These are phyloP conservation scores for Penicillium concentricum DNA, from an alignment of 2,329 filamentous ascomycete genomes.

Conservation along the genomic window DNA sequence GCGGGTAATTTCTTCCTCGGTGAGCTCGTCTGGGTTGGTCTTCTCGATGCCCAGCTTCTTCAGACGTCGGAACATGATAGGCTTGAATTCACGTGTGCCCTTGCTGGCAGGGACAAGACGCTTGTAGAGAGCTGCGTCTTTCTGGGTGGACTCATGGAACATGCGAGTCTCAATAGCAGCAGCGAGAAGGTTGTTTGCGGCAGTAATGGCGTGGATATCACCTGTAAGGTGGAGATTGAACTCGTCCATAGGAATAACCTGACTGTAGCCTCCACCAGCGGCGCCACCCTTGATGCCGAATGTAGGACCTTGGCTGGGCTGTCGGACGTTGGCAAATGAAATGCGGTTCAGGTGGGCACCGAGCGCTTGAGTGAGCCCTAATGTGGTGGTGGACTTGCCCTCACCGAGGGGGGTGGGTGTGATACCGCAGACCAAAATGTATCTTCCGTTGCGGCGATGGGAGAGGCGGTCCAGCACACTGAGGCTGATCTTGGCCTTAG, in stretches of 20 bases:
- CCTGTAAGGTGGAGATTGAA: conserved; percentile 98
- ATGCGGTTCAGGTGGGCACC: conserved; percentile 84
- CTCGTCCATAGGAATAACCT: conserved; percentile 99
- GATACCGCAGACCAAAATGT: conserved; percentile 91
- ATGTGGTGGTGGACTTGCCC: conserved; percentile 96
- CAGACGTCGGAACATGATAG: conserved; percentile 87
- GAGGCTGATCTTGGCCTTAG: conserved; percentile 94
- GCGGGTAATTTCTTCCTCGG: conserved; percentile 78
- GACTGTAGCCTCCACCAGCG: conserved; percentile 94
- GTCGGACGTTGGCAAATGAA: conserved; percentile 93
- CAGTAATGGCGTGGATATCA: conserved; percentile 95
- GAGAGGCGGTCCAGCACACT: conserved; percentile 76
- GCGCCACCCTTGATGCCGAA: conserved; percentile 99
- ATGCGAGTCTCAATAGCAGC: conserved; percentile 97
- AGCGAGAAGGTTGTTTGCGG: conserved; percentile 93
- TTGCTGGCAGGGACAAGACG: conserved; percentile 88
- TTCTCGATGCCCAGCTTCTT: conserved; percentile 97
- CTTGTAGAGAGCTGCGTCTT: conserved; percentile 81
- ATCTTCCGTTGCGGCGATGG: conserved; percentile 84
- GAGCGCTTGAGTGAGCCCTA: conserved; percentile 90
- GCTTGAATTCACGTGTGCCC: conserved; percentile 80
- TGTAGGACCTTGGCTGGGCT: conserved; percentile 94
- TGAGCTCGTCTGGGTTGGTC: conserved; percentile 87
- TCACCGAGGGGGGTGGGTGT: conserved; percentile 95
- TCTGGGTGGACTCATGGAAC: conserved; percentile 96